These are phyloP conservation scores for Coelastrella sp. DNA, from an alignment of 139 green algal genomes.

Conservation along the genomic window DNA sequence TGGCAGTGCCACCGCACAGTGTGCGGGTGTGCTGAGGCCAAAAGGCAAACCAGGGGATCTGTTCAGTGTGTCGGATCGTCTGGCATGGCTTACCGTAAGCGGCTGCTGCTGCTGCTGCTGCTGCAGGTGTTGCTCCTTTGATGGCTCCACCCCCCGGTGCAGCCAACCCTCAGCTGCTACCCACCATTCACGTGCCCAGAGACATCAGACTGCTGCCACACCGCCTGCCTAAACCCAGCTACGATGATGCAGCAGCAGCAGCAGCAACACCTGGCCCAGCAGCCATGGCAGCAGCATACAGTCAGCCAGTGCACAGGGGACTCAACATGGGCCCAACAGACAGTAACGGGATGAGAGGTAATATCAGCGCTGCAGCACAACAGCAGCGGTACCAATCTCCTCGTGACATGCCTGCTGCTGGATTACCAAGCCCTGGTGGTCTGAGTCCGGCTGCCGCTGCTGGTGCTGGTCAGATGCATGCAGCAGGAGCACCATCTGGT, in stretches of 20 bases:
- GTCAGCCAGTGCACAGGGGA: not conserved
- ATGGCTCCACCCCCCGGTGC: not conserved
- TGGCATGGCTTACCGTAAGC: not conserved
- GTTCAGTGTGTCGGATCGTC: no score
- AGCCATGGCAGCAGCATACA: not conserved
- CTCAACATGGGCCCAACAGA: not conserved
- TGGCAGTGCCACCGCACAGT: no score
- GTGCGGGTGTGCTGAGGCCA: no score
- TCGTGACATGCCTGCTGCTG: not conserved
- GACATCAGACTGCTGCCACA: slow-evolving; percentile 47
- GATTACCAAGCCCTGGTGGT: not conserved
- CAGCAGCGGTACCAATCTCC: not conserved
- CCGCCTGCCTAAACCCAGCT: slow-evolving; percentile 46
- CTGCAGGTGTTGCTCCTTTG: slow-evolving; percentile 16
- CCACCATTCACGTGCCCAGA: slow-evolving; percentile 31
- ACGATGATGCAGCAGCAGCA: slow-evolving; percentile 37
- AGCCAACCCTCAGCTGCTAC: slow-evolving; percentile 28
- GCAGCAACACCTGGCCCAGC: not conserved
- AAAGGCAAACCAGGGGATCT: no score
- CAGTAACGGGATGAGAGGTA: not conserved
- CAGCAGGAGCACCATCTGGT: not conserved
- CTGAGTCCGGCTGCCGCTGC: not conserved
- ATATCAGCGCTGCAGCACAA: not conserved
- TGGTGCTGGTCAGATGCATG: not conserved
- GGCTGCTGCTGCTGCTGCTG: not conserved